Evolutionary conservation across 352 stramenopile genomes (phyloP).

Genomic region (Phytophthora sp.): DNA sequence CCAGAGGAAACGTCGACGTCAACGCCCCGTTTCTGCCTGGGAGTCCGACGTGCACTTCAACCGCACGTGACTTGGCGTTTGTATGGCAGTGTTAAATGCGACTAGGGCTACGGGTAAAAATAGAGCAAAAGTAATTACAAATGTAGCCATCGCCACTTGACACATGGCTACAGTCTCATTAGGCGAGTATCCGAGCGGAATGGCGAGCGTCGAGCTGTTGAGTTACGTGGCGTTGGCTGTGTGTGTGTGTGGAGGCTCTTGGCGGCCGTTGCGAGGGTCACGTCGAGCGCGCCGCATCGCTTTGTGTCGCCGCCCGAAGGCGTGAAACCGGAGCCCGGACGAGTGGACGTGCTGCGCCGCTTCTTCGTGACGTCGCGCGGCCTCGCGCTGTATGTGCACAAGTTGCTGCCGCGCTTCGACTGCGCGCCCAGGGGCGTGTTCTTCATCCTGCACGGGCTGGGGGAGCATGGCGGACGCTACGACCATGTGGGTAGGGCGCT

Average conservation of each 20-base stretch:
- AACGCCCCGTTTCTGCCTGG: not conserved
- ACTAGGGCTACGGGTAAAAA: no score
- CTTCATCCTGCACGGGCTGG: conserved; percentile 65
- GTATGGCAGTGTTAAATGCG: not conserved
- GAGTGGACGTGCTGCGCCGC: conserved; percentile 23
- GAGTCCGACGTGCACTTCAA: not conserved
- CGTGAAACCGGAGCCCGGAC: not conserved
- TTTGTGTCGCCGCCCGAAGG: conserved; percentile 19
- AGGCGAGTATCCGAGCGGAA: not conserved
- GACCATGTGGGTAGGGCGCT: conserved; percentile 52
- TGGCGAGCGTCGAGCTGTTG: conserved; percentile 11
- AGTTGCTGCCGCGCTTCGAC: conserved; percentile 45
- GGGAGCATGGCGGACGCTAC: conserved; percentile 58
- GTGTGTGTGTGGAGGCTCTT: conserved; percentile 16
- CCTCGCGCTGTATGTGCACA: conserved; percentile 50
- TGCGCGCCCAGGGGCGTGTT: conserved; percentile 36
- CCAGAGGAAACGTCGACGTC: not conserved
- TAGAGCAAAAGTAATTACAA: no score
- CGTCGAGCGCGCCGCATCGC: conserved; percentile 15
- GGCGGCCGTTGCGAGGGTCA: not conserved
- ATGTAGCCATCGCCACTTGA: no score
- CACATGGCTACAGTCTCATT: conserved; percentile 10
- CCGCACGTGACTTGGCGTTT: not conserved
- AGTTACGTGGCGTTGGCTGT: not conserved
- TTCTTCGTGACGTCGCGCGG: conserved; percentile 47